Evolutionary conservation across 2,329 filamentous ascomycete species (phyloP), one percentile per base, ranked within the genome.

Genomic region (Talaromyces islandicus): DNA sequence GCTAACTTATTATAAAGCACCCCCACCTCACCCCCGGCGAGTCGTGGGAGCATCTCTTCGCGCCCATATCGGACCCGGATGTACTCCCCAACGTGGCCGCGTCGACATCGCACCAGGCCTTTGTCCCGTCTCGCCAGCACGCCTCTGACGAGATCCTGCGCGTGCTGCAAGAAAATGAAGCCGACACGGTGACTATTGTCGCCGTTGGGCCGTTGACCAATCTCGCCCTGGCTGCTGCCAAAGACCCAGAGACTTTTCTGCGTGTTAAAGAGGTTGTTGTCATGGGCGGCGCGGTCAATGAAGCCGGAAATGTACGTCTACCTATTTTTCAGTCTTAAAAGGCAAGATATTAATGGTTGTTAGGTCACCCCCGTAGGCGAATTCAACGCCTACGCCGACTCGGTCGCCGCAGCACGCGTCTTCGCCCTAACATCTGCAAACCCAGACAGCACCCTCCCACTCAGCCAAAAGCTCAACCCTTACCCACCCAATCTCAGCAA

Each of bases 381-480:
- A 73, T 99, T 99, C 83, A 99, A 99, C 79, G 89, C 89, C 60
- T 96, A 91, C 70, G 92, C 94, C 60, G 95, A 99, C 72, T 82
- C 89, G 21, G 83, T 90, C 46, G 89, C 90, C 29, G 85, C 89
- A 0, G 90, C 90, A 11, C 83, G 89, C 14, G 83, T 94, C 19
- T 92, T 88, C 69, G 89, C 90, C 7, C 79, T 94, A 63, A 92
- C 90, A 0, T 91, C 89, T 1, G 84, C 82, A 6, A 85, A 78
- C 35, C 94, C 94, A 0, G 76, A 81, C 12, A 89, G 87, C 2
- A 97, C 92, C 4, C 90, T 97, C 83, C 92, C 94, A 0, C 85
- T 87, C 0, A 77, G 87, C 7, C 67, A 64, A 54, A 75, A 80
- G 4, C 76, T 91, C 5, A 78, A 81, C 0, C 71, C 81, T 0